Base-by-base conservation (phyloP, 208 protist genomes). In the Phytomonas sp. region DNA sequence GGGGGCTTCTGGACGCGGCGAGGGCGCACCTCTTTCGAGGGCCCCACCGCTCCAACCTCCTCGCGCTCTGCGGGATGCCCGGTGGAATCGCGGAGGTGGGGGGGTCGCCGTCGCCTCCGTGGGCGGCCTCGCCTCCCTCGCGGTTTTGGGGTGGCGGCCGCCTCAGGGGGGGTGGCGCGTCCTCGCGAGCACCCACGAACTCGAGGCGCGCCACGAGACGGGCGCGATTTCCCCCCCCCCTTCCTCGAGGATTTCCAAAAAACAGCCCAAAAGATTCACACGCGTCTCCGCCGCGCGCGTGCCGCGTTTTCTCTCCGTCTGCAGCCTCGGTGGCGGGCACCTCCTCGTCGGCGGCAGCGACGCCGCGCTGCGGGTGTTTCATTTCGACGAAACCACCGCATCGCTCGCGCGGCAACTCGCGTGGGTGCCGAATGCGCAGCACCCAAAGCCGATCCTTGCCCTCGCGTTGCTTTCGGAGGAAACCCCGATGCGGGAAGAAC, bases 1-100 rank as follows among this genome's bases (percentile, higher is more conserved):
- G 13, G 17, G 32, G n/a, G 63, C 63, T 51, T 11, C 63, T 13
- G 31, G 9, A 30, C 23, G 31, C 34, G 13, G 15, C n/a, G 9
- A 11, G 28, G 31, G 28, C 34, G 8, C 34, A 30, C 63, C 9
- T 23, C 63, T 9, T 9, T 15, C 78, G 71, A 23, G 86, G 89
- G 3, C 79, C 86, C 5, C 89, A 95, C 70, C 76, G 83, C 34
- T 90, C 89, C 2, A 95, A 95, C 71, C 87, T 95, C 33, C 65
- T 95, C 15, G 81, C 79, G 0, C 76, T 89, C 43, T 60, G 62
- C 43, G 59, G 60, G 64, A 26, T 93, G 70, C 73, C 69, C 2
- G n/a, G 8, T 6, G 2, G 60, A 3, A 26, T 46, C 29, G 46
- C 1, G 0, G 15, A 51, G 1, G 56, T 2, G 28, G 60, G 17